Evolutionary conservation across 129 eudicot species (phyloP), one percentile per base, ranked within the genome.

Genomic region (Ambrosia artemisiifolia): DNA sequence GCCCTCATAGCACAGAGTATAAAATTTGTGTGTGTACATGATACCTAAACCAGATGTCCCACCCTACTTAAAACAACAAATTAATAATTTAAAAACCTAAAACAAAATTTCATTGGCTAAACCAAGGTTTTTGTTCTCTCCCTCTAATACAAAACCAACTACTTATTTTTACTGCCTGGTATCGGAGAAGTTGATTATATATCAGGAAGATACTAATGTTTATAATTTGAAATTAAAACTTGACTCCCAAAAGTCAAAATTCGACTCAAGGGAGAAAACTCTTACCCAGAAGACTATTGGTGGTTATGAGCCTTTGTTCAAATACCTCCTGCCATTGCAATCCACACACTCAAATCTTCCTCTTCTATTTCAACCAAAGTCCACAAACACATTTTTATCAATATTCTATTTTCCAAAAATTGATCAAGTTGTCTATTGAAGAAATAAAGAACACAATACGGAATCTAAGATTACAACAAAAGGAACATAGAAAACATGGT

Each of bases 191-290:
- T 33, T 32, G 30, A 32, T 60, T 33, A 60, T 60, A 55, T 11
- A 11, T n/a, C 38, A 35, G 8, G n/a, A 57, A 24, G n/a, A 28
- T 28, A 50, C 11, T 10, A 9, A 34, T 6, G 63, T 48, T 49
- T 16, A 32, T 49, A 30, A 11, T 17, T 65, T 50, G 35, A 51
- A 16, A 63, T 36, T 35, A 54, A 5, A 34, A 53, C 34, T 59
- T 46, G 57, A 60, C 69, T 43, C 60, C 60, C 77, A 60, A 72
- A 72, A 60, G 77, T 43, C 69, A 46, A 72, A 60, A 44, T 51
- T 9, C 42, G 77, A 72, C 69, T 60, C 65, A 10, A 43, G 60
- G 77, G 59, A 72, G 47, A 60, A 72, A 72, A 44, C 43, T 49
- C 57, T 72, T 72, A 59, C 68, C 67, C n/a, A n/a, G n/a, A n/a